Base-by-base conservation (phyloP, 1,284 basidiomycete species). In the Cerrena zonata region DNA sequence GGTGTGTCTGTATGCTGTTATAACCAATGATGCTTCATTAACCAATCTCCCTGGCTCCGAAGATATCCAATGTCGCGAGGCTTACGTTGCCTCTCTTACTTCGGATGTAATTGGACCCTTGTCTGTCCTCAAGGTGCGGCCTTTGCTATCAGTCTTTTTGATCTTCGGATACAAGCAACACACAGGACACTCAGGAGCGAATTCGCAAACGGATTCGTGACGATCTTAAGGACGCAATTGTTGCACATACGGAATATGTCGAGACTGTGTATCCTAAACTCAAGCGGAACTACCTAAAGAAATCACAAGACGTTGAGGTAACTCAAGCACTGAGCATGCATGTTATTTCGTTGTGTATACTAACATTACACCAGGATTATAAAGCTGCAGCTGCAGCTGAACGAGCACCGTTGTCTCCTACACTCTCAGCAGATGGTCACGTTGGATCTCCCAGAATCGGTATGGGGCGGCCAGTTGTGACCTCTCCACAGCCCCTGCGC, bases 141-240 rank as follows among this genome's bases (percentile, higher is more conserved):
- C 27, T 25, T 15, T 13, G 30, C 15, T 34, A 15, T 34, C 15
- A 7, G 15, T 23, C 45, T 26, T 19, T 45, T 26, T 38, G 40
- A 11, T 34, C 7, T 15, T 34, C 30, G 7, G 15, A 34, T 34
- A 15, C 30, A 15, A 34, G 24, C 23, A 26, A 30, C 22, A 10
- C 18, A 18, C 53, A 91, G 85, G 91, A 93, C 56, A 87, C 85
- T 5, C 91, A 94, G 72, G 87, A 89, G 49, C 80, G 91, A 37
- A 93, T 91, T 23, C 78, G 89, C 25, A 89, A 89, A 64, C 82
- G 89, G n/a, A 88, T 95, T 63, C 88, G 87, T 60, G 91, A 94
- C 57, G 91, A 93, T 62, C 69, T 93, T 55, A 93, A 91, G 66
- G 79, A 80, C 5, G 89, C 91, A 0, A 74, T 75, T 13, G 59